Base-by-base conservation (phyloP, 2,329 filamentous ascomycete genomes). In the Paraphaeosphaeria minitans region DNA sequence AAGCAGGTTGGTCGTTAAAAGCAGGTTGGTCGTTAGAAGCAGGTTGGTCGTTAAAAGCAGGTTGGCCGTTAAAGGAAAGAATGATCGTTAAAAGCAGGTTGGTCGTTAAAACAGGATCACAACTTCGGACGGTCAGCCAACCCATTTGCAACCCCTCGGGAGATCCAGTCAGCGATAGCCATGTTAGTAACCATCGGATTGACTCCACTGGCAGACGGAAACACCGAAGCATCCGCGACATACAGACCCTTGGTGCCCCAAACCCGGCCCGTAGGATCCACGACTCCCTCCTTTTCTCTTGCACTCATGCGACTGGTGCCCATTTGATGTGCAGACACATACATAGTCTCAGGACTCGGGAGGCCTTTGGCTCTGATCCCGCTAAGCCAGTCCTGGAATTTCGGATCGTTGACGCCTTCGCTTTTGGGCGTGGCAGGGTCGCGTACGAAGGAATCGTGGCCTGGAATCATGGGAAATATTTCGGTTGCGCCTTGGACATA, bases 171-270 rank as follows among this genome's bases (percentile, higher is more conserved):
- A 6, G 70, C 63, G 49, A 78, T 77, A 1, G 73, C 75, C 90
- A 93, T 92, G 57, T 81, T 83, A 13, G 90, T 92, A 45, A 93
- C 80, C 91, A 94, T 93, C 13, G 91, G 91, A 73, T 93, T 93
- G 31, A 93, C 90, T 1, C 91, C 91, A 71, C 87, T 91, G 12
- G 90, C 89, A 57, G 85, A 89, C 1, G 89, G 91, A 61, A 93
- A 90, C 12, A 92, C 87, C 72, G 88, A 92, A 46, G 89, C 86
- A 74, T 94, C 91, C 10, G 87, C 86, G 19, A 93, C 85, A 70
- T 87, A 92, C 66, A 93, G 69, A 0, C 83, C 84, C 66, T 87
- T 78, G 0, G 80, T 82, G 1, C 85, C 89, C 88, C 89, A 93
- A 7, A 92, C 80, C 42, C 63, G 61, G 0, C 81, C 81, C 19